These are phyloP conservation scores for Psidium friedrichsthalianum DNA, from an alignment of 345 rosid genomes.

Conservation along the genomic window DNA sequence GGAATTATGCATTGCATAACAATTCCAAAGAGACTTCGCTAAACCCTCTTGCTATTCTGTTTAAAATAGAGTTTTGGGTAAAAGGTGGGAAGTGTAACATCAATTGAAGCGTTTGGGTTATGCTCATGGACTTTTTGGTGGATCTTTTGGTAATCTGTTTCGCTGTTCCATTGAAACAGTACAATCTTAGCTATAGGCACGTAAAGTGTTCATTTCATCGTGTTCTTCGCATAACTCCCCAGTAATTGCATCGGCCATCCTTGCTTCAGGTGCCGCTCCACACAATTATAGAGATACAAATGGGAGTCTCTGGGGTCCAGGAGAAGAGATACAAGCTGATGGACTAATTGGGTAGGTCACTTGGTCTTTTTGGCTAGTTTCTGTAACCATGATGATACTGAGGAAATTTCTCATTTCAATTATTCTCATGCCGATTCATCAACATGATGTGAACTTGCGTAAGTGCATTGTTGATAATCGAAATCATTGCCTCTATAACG, in stretches of 20 bases:
- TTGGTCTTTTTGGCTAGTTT: background rate
- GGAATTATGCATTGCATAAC: background rate
- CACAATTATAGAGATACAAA: constrained; percentile 96
- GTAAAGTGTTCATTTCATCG: background rate
- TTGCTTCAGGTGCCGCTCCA: constrained; percentile 88
- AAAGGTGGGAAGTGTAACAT: background rate
- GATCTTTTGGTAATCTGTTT: background rate
- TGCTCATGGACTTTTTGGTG: background rate
- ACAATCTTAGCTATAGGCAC: background rate
- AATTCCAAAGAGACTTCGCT: background rate
- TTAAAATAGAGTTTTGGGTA: background rate
- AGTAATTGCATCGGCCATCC: background rate
- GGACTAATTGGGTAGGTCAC: constrained; percentile 40
- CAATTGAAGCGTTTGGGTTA: background rate
- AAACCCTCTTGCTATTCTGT: background rate
- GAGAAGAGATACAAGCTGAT: constrained; percentile 98
- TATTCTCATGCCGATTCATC: background rate
- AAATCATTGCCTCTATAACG: background rate
- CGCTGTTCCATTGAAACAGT: background rate
- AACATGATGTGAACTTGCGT: background rate
- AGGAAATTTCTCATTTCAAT: background rate
- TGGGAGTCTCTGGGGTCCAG: constrained; percentile 99
- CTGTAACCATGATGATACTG: background rate
- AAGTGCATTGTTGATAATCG: background rate
- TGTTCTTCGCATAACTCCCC: background rate